phyloP scores from a whole-genome alignment of 495 filamentous ascomycete species.

The Annulohypoxylon maeteangense region DNA sequence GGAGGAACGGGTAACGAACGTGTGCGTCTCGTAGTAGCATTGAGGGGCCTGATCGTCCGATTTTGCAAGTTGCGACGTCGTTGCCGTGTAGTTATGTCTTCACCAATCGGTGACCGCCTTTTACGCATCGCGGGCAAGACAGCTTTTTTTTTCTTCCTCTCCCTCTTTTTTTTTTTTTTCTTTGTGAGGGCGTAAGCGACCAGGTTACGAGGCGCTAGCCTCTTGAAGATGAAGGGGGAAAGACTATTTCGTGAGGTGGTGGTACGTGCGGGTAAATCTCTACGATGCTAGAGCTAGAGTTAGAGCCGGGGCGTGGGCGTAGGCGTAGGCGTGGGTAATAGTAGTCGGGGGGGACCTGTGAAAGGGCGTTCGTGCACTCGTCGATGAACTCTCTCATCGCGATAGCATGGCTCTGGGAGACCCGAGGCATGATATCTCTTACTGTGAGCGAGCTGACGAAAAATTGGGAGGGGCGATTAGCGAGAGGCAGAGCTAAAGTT shows the following conservation, averaged over 20 bases:
- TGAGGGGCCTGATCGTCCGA: constrained; percentile 33
- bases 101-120: constrained; percentile 45
- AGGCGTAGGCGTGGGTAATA: background rate
- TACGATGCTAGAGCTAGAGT: constrained; percentile 7
- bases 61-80: constrained; percentile 38
- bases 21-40: constrained; percentile 37
- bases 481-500: constrained; percentile 39
- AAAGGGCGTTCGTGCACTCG: constrained; percentile 27
- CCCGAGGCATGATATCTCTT: constrained; percentile 42
- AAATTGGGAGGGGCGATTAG: constrained; percentile 43
- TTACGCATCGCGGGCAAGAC: constrained; percentile 39
- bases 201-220: constrained; percentile 42
- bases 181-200: constrained; percentile 31
- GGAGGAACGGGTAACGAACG: constrained; percentile 34
- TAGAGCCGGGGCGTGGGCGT: background rate
- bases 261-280: constrained; percentile 39
- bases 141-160: constrained; percentile 2
- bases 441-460: constrained; percentile 36
- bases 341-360: background rate
- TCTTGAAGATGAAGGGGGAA: constrained; percentile 32
- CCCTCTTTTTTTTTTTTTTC: no score
- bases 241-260: constrained; percentile 14
- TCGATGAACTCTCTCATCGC: constrained; percentile 42
- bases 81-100: constrained; percentile 30
- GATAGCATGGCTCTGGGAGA: constrained; percentile 33